phyloP scores from a whole-genome alignment of 345 rosid species.

The Eucalyptus pumila region DNA sequence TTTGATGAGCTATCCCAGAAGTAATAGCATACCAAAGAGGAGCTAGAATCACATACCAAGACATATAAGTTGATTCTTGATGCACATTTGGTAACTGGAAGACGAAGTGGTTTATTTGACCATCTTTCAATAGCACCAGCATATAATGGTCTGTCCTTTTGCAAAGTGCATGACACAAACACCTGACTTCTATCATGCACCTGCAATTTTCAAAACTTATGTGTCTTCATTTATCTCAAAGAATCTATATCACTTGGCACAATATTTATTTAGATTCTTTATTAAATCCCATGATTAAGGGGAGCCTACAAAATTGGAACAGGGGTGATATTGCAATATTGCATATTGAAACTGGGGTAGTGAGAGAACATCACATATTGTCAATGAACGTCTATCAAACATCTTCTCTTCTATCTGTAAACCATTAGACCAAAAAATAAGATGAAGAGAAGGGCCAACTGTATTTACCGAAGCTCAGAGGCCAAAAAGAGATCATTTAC shows the following conservation, averaged over 20 bases:
- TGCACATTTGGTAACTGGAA: constrained; percentile 44
- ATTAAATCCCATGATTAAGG: neutral
- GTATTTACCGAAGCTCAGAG: neutral
- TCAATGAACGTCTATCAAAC: neutral
- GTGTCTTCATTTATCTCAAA: neutral
- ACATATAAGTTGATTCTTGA: constrained; percentile 48
- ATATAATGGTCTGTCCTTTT: constrained; percentile 27
- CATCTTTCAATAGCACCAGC: constrained; percentile 61
- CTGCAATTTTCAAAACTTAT: constrained; percentile 14
- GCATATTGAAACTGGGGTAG: neutral
- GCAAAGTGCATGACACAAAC: constrained; percentile 45
- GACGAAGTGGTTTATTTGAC: constrained; percentile 46
- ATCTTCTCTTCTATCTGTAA: neutral
- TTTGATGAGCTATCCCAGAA: neutral
- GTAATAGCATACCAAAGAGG: neutral
- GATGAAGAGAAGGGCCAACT: neutral
- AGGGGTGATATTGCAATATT: neutral
- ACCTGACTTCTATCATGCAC: constrained; percentile 94
- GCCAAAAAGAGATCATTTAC: neutral
- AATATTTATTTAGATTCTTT: neutral
- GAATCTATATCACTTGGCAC: neutral
- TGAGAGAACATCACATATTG: neutral
- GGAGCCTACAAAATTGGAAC: neutral
- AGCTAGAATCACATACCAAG: constrained; percentile 31
- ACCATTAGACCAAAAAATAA: neutral